Percentiles rank a stretch among this genome's conserved stretches.
Conservation (phyloP, 2,329 filamentous ascomycete genomes). For the Claviceps citrina region DNA sequence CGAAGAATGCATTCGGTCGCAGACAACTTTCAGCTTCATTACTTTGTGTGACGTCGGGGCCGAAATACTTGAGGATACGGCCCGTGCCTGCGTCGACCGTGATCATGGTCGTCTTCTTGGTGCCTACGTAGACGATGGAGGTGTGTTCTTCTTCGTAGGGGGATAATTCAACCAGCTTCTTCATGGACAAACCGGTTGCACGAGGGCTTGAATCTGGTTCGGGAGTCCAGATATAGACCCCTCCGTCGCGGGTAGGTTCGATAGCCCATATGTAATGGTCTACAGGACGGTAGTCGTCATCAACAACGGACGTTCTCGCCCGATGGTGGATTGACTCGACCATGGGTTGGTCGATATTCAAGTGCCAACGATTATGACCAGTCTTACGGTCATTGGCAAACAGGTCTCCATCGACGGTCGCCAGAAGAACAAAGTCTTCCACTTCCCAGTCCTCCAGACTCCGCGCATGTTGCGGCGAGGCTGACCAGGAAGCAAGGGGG, state of each 20-base stretch:
- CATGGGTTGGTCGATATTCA: conserved; percentile 73
- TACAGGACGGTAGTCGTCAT: conserved; percentile 46
- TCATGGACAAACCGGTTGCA: conserved; percentile 60
- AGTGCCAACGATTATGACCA: conserved; percentile 70
- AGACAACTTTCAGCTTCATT: conserved; percentile 63
- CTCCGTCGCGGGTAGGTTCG: conserved; percentile 76
- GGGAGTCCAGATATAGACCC: conserved; percentile 73
- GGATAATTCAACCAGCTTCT: conserved; percentile 71
- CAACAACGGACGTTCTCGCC: conserved; percentile 46
- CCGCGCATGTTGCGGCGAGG: conserved; percentile 85
- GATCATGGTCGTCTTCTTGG: conserved; percentile 80
- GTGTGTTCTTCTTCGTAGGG: conserved; percentile 57
- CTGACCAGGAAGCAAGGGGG: conserved; percentile 46
- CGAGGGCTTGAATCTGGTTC: conserved; percentile 42
- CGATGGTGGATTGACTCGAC: conserved; percentile 77
- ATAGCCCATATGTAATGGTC: conserved; percentile 92
- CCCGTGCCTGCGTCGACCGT: conserved; percentile 81
- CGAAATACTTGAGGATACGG: conserved; percentile 69
- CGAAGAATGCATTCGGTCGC: conserved; percentile 49
- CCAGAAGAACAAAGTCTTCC: conserved; percentile 98
- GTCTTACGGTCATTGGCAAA: conserved; percentile 82
- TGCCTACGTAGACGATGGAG: conserved; percentile 74
- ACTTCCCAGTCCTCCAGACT: conserved; percentile 98
- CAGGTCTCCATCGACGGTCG: conserved; percentile 96
- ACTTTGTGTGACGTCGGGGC: conserved; percentile 51